Evolutionary conservation across 768 basidiomycete genomes (phyloP).

Genomic region (Termitomyces sp.): DNA sequence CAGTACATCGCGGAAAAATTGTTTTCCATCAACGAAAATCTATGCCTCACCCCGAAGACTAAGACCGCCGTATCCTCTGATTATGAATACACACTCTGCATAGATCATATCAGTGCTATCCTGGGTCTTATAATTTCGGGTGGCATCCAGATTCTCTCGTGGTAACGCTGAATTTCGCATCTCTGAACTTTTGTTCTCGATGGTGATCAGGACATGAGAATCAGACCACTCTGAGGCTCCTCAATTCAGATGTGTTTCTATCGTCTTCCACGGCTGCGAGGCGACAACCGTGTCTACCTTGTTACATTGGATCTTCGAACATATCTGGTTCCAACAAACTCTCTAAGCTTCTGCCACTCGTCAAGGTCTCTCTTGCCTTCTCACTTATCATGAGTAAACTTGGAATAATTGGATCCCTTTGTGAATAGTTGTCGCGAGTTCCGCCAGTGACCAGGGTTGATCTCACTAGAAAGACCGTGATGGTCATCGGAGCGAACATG

Average conservation of each 20-base stretch:
- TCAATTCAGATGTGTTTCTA: too few relatives aligned
- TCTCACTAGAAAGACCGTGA: background rate
- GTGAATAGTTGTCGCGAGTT: background rate
- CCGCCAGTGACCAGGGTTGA: background rate
- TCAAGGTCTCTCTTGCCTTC: too few relatives aligned
- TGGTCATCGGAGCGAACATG: background rate
- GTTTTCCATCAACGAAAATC: slow-evolving; percentile 57
- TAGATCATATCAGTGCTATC: slow-evolving; percentile 74
- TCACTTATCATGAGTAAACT: too few relatives aligned
- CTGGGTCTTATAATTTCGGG: slow-evolving; percentile 53
- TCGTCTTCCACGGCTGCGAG: too few relatives aligned
- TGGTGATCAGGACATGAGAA: slow-evolving; percentile 44
- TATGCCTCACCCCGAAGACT: slow-evolving; percentile 29
- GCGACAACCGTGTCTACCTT: too few relatives aligned
- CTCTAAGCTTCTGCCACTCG: too few relatives aligned
- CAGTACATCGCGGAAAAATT: background rate
- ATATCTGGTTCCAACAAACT: too few relatives aligned
- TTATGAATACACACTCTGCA: too few relatives aligned
- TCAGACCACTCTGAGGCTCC: slow-evolving; percentile 43
- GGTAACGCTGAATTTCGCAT: slow-evolving; percentile 30
- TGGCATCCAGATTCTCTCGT: slow-evolving; percentile 72
- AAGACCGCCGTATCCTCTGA: slow-evolving; percentile 15
- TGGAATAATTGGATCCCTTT: background rate
- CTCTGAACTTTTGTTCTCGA: background rate
- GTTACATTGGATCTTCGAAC: too few relatives aligned